Percentiles rank a stretch among this genome's conserved stretches.
These are phyloP conservation scores for Lachnellula cervina DNA, from an alignment of 2,329 filamentous ascomycete genomes.

Conservation along the genomic window DNA sequence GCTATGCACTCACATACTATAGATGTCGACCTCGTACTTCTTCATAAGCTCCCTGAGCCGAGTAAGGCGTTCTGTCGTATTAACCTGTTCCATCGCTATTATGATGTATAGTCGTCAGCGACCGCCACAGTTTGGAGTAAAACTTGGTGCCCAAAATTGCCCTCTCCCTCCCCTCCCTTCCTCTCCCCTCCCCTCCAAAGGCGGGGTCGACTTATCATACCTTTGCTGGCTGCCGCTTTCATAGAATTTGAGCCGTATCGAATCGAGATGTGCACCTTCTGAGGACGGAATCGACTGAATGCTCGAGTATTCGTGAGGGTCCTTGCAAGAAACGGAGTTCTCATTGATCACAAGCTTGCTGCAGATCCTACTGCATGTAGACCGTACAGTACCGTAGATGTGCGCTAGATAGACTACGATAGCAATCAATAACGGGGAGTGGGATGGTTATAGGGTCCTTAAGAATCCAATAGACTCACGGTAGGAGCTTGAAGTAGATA, in stretches of 20 bases:
- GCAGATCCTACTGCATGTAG: not conserved
- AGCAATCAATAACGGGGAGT: not conserved
- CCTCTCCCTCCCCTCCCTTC: not conserved
- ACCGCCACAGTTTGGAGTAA: not conserved
- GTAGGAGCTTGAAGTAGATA: not conserved
- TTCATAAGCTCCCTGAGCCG: conserved; percentile 82
- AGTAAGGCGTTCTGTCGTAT: conserved; percentile 72
- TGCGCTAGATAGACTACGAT: not conserved
- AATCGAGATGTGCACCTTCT: conserved; percentile 21
- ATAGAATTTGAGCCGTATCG: conserved; percentile 19
- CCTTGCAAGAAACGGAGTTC: conserved; percentile 8
- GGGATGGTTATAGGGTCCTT: not conserved
- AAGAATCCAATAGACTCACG: not conserved
- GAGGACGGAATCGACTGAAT: conserved; percentile 1
- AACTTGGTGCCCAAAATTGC: not conserved
- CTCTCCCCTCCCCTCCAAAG: not conserved
- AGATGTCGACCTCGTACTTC: conserved; percentile 81
- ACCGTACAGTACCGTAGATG: not conserved
- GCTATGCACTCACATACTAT: conserved; percentile 58
- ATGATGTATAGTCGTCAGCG: not conserved
- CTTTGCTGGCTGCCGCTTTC: not conserved
- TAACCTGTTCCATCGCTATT: conserved; percentile 63
- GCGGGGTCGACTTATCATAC: not conserved
- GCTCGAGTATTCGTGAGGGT: conserved; percentile 1
- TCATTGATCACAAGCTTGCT: conserved; percentile 9